Conservation (phyloP, 306 rosid species). For the Quillaja saponaria region DNA sequence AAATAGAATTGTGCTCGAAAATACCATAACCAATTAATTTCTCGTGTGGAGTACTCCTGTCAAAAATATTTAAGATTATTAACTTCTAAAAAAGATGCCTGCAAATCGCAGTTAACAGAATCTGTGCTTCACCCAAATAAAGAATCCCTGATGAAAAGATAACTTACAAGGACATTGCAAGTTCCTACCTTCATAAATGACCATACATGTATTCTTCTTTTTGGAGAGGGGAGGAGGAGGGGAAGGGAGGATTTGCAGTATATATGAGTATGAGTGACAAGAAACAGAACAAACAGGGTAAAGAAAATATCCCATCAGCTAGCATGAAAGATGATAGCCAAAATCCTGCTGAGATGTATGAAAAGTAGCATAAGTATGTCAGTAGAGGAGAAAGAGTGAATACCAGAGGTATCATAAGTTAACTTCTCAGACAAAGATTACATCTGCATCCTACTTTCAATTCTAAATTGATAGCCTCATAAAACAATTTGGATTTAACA, state of each 20-base stretch:
- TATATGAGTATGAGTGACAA: background rate
- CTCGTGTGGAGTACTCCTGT: too few relatives aligned
- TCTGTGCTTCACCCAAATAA: slow-evolving; percentile 18
- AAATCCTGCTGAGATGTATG: slow-evolving; percentile 20
- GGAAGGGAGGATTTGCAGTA: slow-evolving; percentile 8
- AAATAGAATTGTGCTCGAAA: too few relatives aligned
- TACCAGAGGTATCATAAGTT: slow-evolving; percentile 5
- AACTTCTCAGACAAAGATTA: slow-evolving; percentile 13
- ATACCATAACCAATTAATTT: too few relatives aligned
- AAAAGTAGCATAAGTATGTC: slow-evolving; percentile 14
- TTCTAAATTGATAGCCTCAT: slow-evolving; percentile 12
- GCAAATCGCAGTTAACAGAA: slow-evolving; percentile 12
- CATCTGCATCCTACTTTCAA: slow-evolving; percentile 1
- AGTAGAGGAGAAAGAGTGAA: slow-evolving; percentile 16
- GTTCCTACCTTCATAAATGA: slow-evolving; percentile 8
- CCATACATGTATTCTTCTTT: slow-evolving; percentile 22
- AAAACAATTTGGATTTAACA: slow-evolving; percentile 15
- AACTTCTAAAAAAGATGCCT: slow-evolving; percentile 18
- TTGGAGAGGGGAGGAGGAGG: too few relatives aligned
- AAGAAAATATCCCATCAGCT: slow-evolving; percentile 24
- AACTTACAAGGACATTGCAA: slow-evolving; percentile 19
- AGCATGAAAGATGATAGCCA: slow-evolving; percentile 18
- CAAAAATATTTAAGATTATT: slow-evolving; percentile 4
- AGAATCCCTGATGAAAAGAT: slow-evolving; percentile 30
- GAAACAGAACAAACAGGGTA: slow-evolving; percentile 3